Base-by-base conservation (phyloP, 2,329 filamentous ascomycete genomes). In the Blumeria hordei region DNA sequence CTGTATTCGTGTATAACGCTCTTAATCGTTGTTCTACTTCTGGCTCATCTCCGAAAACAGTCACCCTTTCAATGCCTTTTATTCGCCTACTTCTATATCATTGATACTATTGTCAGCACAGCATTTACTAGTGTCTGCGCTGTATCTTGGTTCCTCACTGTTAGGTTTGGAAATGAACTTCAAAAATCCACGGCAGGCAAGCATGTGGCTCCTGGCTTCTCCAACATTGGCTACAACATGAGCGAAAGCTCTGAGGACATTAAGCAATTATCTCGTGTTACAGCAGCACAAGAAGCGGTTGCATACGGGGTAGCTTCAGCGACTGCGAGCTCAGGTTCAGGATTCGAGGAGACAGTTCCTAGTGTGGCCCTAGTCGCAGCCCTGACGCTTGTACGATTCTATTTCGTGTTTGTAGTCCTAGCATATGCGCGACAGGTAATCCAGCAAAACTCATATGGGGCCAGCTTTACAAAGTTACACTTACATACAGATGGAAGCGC, bases 391-490 rank as follows among this genome's bases (percentile, higher is more conserved):
- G 72, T 94, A 43, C 76, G 88, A 34, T 67, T 88, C 34, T 95
- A 95, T 70, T 88, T 94, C 62, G 78, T 84, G 60, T 71, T 94
- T 39, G 75, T 95, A 55, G 79, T 94, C 66, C 80, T 94, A 69
- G 80, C 85, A 6, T 92, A 85, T 66, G 86, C 88, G 3, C 78
- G 86, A 59, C 77, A 81, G 64, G 81, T 85, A 12, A 69, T 95
- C 53, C 76, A 84, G 57, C 80, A 81, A 60, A 78, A 85, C 65
- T 73, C 83, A 53, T 74, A 77, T 59, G 67, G 71, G 14, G 70
- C 70, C n/a, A 62, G 60, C 11, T 59, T 62, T 6, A 47, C 57
- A 28, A 64, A 64, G 47, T 49, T 64, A 16, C 64, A 66, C 35
- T 49, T 66, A 1, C 63, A 65, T 39, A 65, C 59, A n/a, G 65